These are phyloP conservation scores for Nicotiana noctiflora DNA, from an alignment of 257 asterid genomes.

Conservation along the genomic window DNA sequence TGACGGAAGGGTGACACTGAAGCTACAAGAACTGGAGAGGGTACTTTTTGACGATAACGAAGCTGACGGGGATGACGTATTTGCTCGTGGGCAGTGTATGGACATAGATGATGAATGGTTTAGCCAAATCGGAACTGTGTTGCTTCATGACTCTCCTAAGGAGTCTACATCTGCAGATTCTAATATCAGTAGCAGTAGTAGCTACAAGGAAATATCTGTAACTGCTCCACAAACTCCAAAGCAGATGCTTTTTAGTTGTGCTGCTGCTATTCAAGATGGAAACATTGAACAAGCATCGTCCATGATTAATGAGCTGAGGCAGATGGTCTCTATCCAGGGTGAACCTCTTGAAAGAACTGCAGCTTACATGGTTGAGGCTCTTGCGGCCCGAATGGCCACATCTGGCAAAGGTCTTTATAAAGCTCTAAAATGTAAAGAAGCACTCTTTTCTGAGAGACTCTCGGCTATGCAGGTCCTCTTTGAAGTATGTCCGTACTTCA, in stretches of 20 bases:
- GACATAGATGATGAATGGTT: slow-evolving; percentile 45
- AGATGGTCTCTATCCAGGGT: slow-evolving; percentile 74
- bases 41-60: slow-evolving; percentile 61
- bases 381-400: slow-evolving; percentile 74
- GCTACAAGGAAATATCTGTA: slow-evolving; percentile 31
- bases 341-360: slow-evolving; percentile 84
- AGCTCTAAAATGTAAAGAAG: slow-evolving; percentile 77
- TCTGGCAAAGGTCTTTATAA: slow-evolving; percentile 90
- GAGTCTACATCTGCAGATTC: slow-evolving; percentile 63
- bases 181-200: slow-evolving; percentile 39
- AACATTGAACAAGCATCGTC: slow-evolving; percentile 39
- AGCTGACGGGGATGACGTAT: slow-evolving; percentile 11
- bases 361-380: slow-evolving; percentile 94
- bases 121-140: slow-evolving; percentile 14
- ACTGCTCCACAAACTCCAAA: slow-evolving; percentile 37
- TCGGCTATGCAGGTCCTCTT: slow-evolving; percentile 96
- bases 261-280: slow-evolving; percentile 54
- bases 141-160: slow-evolving; percentile 59
- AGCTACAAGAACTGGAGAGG: slow-evolving; percentile 81
- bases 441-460: slow-evolving; percentile 65
- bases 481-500: slow-evolving; percentile 90
- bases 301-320: slow-evolving; percentile 60
- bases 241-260: slow-evolving; percentile 70
- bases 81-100: slow-evolving; percentile 26
- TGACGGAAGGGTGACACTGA: slow-evolving; percentile 51